These are phyloP conservation scores for Barnettozyma sucrosica DNA, from an alignment of 805 yeast species.

Conservation along the genomic window DNA sequence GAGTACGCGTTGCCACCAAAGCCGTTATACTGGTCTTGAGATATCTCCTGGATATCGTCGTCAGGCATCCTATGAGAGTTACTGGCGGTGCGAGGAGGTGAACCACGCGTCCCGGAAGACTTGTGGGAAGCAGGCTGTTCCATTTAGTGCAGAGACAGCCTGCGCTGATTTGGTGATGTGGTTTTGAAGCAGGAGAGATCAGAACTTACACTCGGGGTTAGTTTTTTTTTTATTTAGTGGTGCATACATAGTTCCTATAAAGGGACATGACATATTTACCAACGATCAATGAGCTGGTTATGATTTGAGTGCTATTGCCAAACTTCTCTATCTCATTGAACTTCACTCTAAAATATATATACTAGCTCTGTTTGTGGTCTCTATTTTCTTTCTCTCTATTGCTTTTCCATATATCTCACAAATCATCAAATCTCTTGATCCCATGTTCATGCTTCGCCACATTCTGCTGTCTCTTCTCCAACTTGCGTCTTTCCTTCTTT, in stretches of 20 bases:
- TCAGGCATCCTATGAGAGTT: not conserved
- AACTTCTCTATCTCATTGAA: too few species aligned
- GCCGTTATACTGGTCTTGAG: not conserved
- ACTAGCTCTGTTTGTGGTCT: too few species aligned
- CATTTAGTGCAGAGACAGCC: not conserved
- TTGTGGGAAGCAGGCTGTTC: not conserved
- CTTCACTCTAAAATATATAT: too few species aligned
- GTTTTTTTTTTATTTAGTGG: too few species aligned
- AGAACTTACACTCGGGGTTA: too few species aligned
- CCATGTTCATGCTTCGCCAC: constrained; percentile 56
- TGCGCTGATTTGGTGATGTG: too few species aligned
- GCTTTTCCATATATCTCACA: constrained; percentile 27
- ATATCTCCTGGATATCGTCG: not conserved
- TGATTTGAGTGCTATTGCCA: too few species aligned
- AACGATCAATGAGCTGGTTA: too few species aligned
- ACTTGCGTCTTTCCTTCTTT: constrained; percentile 19
- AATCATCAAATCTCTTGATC: constrained; percentile 56
- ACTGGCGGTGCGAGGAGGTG: not conserved
- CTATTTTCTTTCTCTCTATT: too few species aligned
- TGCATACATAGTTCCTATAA: too few species aligned
- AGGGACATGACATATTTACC: too few species aligned
- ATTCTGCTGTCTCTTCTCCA: constrained; percentile 28
- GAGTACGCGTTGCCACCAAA: not conserved
- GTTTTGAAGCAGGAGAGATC: too few species aligned
- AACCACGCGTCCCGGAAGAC: not conserved